Evolutionary conservation across 208 protist species (phyloP).

Genomic region (Crithidia bombi): DNA sequence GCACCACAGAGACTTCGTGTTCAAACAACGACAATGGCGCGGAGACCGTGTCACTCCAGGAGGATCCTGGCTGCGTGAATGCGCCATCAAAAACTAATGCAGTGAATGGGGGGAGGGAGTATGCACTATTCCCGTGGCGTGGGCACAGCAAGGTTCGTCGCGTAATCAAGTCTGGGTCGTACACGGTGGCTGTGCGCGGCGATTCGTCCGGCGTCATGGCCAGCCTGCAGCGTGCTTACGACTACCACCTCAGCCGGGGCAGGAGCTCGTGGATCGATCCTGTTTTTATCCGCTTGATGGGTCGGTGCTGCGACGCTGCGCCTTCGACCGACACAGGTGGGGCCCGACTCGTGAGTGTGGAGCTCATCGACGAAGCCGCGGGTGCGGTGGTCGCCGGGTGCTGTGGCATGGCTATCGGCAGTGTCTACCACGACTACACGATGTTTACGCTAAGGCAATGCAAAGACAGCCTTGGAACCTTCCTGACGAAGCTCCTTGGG

Average conservation of each 20-base stretch:
- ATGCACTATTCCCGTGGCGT: conserved; percentile 43
- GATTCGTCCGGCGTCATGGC: conserved; percentile 37
- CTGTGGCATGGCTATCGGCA: conserved; percentile 60
- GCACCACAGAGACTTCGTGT: neutral
- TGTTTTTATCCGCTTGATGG: conserved; percentile 25
- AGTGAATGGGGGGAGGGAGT: too few relatives aligned
- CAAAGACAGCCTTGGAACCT: conserved; percentile 47
- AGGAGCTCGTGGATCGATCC: conserved; percentile 50
- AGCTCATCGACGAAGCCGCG: conserved; percentile 46
- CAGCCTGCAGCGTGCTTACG: conserved; percentile 36
- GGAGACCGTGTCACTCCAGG: too few relatives aligned
- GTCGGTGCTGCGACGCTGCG: neutral
- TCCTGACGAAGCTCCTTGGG: conserved; percentile 69
- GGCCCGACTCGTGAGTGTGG: conserved; percentile 44
- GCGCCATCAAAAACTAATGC: too few relatives aligned
- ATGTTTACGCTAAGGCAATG: conserved; percentile 65
- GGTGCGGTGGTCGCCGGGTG: conserved; percentile 60
- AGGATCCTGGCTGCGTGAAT: too few relatives aligned
- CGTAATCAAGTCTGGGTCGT: conserved; percentile 42
- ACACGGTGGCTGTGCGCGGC: conserved; percentile 45
- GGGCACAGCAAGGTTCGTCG: conserved; percentile 52
- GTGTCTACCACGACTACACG: conserved; percentile 79
- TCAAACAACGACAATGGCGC: neutral
- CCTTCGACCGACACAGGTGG: neutral
- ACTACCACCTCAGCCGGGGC: conserved; percentile 44